Percentiles rank a stretch among this genome's conserved stretches.
Conservation (phyloP, 495 filamentous ascomycete species). For the Massariosphaeria phaeospora region DNA sequence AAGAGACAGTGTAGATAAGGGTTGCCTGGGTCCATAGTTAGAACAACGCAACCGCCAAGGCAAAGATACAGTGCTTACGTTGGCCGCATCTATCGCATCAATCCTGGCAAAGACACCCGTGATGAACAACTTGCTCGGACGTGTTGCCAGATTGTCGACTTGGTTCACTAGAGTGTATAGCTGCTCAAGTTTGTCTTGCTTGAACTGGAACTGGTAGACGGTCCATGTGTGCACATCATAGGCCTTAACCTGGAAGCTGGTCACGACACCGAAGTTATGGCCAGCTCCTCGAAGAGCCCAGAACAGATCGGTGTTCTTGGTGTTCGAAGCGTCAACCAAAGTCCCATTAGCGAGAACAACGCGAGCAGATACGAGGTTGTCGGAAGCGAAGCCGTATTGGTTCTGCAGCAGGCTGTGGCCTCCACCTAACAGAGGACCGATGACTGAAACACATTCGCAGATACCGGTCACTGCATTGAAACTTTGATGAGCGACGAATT, state of each 20-base stretch:
- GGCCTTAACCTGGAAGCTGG: constrained; percentile 52
- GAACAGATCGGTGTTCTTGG: constrained; percentile 38
- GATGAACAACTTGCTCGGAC: constrained; percentile 3
- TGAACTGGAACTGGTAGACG: constrained; percentile 18
- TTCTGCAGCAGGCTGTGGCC: constrained; percentile 11
- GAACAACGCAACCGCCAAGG: neutral
- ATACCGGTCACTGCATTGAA: constrained; percentile 13
- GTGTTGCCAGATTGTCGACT: neutral
- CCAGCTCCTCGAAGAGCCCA: constrained; percentile 57
- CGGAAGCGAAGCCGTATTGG: constrained; percentile 51
- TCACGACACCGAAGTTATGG: constrained; percentile 59
- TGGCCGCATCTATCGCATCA: neutral
- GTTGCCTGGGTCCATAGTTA: neutral
- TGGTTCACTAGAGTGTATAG: constrained; percentile 12
- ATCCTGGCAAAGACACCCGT: constrained; percentile 6
- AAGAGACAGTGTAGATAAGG: constrained; percentile 11
- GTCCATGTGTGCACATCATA: constrained; percentile 10
- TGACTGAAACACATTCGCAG: constrained; percentile 14
- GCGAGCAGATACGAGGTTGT: constrained; percentile 54
- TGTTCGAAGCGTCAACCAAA: constrained; percentile 42
- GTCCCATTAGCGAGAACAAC: constrained; percentile 60
- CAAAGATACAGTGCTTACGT: neutral
- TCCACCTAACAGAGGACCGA: constrained; percentile 13
- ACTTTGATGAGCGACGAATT: neutral
- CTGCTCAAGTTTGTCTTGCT: constrained; percentile 11